Percentiles rank a stretch among this genome's conserved stretches.
phyloP scores from a whole-genome alignment of 805 yeast species.

The Millerozyma miso region DNA sequence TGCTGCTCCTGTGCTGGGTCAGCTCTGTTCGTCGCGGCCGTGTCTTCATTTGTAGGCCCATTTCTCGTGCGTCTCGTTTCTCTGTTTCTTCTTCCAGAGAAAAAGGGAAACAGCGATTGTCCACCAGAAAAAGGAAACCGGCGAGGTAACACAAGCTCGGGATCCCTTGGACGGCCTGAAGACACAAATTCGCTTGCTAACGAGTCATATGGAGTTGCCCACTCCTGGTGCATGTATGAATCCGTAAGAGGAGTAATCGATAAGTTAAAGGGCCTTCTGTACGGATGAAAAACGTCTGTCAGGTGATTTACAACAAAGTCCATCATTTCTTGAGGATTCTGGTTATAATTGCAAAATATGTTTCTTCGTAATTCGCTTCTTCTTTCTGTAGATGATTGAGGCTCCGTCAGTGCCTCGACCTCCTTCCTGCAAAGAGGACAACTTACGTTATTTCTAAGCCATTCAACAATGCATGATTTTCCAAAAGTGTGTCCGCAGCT shows the following conservation, averaged over 20 bases:
- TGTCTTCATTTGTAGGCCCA: constrained; percentile 1
- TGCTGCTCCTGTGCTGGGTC: not conserved
- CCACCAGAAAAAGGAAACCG: constrained; percentile 24
- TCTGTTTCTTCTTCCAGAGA: constrained; percentile 5
- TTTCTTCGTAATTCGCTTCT: constrained; percentile 11
- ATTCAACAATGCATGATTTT: constrained; percentile 35
- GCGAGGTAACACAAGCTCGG: constrained; percentile 27
- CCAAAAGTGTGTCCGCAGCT: constrained; percentile 41
- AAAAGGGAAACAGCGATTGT: constrained; percentile 4
- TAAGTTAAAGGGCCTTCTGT: constrained; percentile 31
- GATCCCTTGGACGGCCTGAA: constrained; percentile 12
- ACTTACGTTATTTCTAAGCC: constrained; percentile 36
- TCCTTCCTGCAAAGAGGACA: constrained; percentile 42
- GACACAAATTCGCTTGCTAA: not conserved
- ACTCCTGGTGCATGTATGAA: constrained; percentile 29
- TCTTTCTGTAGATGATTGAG: constrained; percentile 13
- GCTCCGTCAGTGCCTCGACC: constrained; percentile 22
- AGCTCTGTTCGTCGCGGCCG: not conserved
- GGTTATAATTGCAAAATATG: constrained; percentile 13
- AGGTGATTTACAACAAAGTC: constrained; percentile 24
- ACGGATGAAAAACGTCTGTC: constrained; percentile 37
- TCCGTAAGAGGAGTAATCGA: constrained; percentile 37
- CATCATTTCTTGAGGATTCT: constrained; percentile 14
- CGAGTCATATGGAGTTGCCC: constrained; percentile 23
- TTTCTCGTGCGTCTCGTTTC: constrained; percentile 5